These are phyloP conservation scores for Coemansia sp. DNA, from an alignment of 192 early-diverging fungal genomes.

Conservation along the genomic window DNA sequence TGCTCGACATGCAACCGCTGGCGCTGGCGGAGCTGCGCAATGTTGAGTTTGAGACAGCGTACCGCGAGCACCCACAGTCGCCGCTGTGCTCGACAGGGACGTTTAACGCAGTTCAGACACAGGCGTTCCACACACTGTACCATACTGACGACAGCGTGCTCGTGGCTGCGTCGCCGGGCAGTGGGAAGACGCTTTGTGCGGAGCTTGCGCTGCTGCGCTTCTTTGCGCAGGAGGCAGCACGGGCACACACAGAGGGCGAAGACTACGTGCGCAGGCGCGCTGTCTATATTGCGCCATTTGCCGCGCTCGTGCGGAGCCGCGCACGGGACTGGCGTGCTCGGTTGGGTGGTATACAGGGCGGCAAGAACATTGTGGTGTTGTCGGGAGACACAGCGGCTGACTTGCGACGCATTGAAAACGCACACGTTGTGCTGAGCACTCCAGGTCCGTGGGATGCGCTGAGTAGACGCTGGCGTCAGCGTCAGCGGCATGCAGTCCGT, in stretches of 20 bases:
- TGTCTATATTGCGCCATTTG: slow-evolving; percentile 90
- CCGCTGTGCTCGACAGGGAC: slow-evolving; percentile 19
- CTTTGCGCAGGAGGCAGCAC: slow-evolving; percentile 58
- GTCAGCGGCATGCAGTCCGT: slow-evolving; percentile 89
- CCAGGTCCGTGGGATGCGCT: slow-evolving; percentile 93
- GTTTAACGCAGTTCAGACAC: slow-evolving; percentile 97
- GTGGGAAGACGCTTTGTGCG: slow-evolving; percentile 93
- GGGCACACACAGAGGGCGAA: slow-evolving; percentile 32
- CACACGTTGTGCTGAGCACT: slow-evolving; percentile 90
- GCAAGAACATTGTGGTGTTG: slow-evolving; percentile 83
- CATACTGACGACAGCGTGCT: slow-evolving; percentile 85
- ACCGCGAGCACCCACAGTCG: slow-evolving; percentile 26
- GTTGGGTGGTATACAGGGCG: slow-evolving; percentile 77
- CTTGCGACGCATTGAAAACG: slow-evolving; percentile 81
- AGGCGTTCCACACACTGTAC: slow-evolving; percentile 90
- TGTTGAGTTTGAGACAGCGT: slow-evolving; percentile 70
- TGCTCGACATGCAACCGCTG: slow-evolving; percentile 91
- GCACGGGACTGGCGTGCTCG: slow-evolving; percentile 78
- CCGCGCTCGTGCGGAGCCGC: slow-evolving; percentile 76
- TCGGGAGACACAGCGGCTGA: slow-evolving; percentile 91
- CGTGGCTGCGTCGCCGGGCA: slow-evolving; percentile 87
- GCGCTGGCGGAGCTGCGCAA: slow-evolving; percentile 73
- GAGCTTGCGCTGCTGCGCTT: slow-evolving; percentile 93
- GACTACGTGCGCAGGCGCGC: slow-evolving; percentile 58
- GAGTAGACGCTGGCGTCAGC: slow-evolving; percentile 93